Base-by-base conservation (phyloP, 495 filamentous ascomycete species). In the Penicillium ochrochloron region DNA sequence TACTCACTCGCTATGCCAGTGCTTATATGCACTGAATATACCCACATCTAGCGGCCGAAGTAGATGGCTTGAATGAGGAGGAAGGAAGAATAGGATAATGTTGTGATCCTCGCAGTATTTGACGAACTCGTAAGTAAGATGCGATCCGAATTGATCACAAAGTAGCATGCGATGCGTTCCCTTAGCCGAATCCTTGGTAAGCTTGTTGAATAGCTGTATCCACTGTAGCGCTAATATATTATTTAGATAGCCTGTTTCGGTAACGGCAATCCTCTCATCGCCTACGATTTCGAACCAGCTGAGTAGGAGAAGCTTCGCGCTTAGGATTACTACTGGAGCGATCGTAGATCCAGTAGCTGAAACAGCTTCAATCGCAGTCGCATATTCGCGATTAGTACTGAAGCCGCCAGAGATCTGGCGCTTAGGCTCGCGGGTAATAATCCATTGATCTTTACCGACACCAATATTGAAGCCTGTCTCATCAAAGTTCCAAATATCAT, bases 401-500 rank as follows among this genome's bases (percentile, higher is more conserved):
- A 44, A 4, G 6, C 41, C 17, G 9, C 41, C 17, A 5, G 17
- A 44, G 5, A 44, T 44, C 17, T 44, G 41, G 41, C 41, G 41
- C 41, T 44, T 19, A 5, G 41, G 41, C 41, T 44, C 41, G 2
- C 17, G 41, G 6, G 41, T 44, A 8, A 44, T 44, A 44, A 44
- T 44, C 17, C 17, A 44, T 17, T 19, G 41, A 8, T n/a, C 41
- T 3, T 6, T 3, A 1, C 41, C 41, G 0, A 44, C 41, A 7
- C 41, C 17, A 8, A 19, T 44, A n/a, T 44, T 19, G 17, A 37
- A 37, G 11, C 35, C 35, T 6, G 35, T 37, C 35, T 37, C 62
- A 65, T 50, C 46, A 2, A 44, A 44, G 41, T 44, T 44, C 41
- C 17, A 44, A 1, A 44, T 44, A 44, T 44, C 41, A 10, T 44